A percentile compares a stretch with the other conserved stretches of the same genome.
phyloP scores from a whole-genome alignment of 495 filamentous ascomycete genomes.

The Podospora fimiseda region DNA sequence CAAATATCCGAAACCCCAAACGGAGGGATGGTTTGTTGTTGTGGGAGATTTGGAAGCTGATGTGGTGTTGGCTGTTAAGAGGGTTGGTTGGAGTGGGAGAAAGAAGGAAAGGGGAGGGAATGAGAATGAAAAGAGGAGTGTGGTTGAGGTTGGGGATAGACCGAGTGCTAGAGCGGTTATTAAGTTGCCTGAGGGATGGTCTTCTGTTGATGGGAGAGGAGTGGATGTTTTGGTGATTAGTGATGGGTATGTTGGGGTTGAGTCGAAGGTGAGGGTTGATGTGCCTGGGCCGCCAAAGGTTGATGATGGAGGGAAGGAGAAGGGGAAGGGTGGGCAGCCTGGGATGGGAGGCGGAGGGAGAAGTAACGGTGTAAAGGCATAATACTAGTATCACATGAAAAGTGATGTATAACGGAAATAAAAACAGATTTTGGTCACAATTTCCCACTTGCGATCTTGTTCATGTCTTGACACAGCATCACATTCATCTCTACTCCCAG shows the following conservation, averaged over 20 bases:
- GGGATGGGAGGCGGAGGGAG: too few relatives aligned
- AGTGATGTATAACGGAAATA: too few relatives aligned
- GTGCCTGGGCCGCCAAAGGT: conserved; percentile 16
- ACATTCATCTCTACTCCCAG: too few relatives aligned
- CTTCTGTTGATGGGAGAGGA: conserved; percentile 33
- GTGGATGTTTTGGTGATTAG: conserved; percentile 71
- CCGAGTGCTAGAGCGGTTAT: conserved; percentile 49
- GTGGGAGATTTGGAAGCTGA: conserved; percentile 58
- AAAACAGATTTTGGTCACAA: too few relatives aligned
- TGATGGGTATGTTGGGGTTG: conserved; percentile 81
- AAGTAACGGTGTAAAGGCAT: too few relatives aligned
- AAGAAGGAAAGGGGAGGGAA: conserved; percentile 3
- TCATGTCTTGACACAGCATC: too few relatives aligned
- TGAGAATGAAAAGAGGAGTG: conserved; percentile 4
- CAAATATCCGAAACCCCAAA: conserved; percentile 87
- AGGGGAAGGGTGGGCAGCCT: too few relatives aligned
- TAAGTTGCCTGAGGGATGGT: conserved; percentile 51
- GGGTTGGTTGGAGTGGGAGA: conserved; percentile 61
- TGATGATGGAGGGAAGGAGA: conserved; percentile 1
- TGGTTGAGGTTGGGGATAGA: conserved; percentile 25
- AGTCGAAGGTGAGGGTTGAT: conserved; percentile 44
- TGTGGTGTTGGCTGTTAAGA: conserved; percentile 78
- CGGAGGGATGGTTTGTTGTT: conserved; percentile 86
- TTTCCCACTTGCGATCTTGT: too few relatives aligned
- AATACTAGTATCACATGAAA: too few relatives aligned